These are phyloP conservation scores for Trichosanthes truncata DNA, from an alignment of 306 rosid species.

Conservation along the genomic window DNA sequence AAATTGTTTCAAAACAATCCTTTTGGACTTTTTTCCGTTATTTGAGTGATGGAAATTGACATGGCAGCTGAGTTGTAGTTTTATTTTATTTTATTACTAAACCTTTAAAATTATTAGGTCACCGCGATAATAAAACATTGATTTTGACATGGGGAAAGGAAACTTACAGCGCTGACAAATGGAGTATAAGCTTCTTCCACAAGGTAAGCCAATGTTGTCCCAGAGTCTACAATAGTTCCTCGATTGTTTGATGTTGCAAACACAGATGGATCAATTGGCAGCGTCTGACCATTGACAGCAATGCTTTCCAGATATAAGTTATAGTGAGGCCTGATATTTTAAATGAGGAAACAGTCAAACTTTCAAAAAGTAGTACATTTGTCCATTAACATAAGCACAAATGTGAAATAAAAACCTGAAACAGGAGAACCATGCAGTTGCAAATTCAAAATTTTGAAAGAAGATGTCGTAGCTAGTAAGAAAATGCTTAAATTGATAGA, in stretches of 20 bases:
- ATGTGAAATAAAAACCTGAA: neutral
- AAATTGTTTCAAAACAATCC: neutral
- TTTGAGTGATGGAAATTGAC: neutral
- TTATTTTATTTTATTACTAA: too few species aligned
- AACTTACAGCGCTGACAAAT: conserved; percentile 68
- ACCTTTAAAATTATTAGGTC: neutral
- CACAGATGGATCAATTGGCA: conserved; percentile 63
- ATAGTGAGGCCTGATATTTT: conserved; percentile 77
- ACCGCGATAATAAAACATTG: neutral
- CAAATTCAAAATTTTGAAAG: neutral
- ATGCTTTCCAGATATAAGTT: conserved; percentile 81
- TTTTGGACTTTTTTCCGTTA: neutral
- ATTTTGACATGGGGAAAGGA: neutral
- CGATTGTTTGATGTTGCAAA: conserved; percentile 56
- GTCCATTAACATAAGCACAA: neutral
- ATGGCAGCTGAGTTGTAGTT: neutral
- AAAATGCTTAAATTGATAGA: neutral
- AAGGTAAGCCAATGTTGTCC: conserved; percentile 86
- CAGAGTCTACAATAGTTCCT: conserved; percentile 86
- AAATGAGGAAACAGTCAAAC: conserved; percentile 18
- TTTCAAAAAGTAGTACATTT: neutral
- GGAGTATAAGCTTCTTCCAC: conserved; percentile 85
- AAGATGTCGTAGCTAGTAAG: neutral
- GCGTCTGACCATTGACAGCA: conserved; percentile 60
- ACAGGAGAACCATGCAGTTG: neutral